Evolutionary conservation across 164 flowering plant genomes (phyloP), one percentile per base, ranked within the genome.

Genomic region (Dillenia turbinata): DNA sequence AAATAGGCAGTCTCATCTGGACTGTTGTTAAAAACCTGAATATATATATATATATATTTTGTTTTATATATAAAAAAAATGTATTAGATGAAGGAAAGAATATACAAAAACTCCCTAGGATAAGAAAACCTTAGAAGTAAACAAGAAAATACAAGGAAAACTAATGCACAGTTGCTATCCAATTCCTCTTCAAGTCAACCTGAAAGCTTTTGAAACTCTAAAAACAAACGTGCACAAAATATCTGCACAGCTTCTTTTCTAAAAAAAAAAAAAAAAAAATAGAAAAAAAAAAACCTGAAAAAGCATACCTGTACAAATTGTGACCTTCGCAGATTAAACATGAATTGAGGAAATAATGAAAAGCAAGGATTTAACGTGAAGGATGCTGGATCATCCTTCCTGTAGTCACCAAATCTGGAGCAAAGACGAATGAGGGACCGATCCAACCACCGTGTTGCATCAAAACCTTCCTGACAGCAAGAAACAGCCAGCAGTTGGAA

Each of bases 1-100:
- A 94, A 94, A 73, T 91, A 91, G 58, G 99, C 99, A 2, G 97
- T 94, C 73, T 94, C 97, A 74, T 94, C 97, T 44, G 99, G 99
- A 76, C 99, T 94, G 72, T 94, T 94, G 69, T 94, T 94, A 57
- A 94, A 94, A 51, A 94, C 99, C 99, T 94, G 77, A 61, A 54
- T 33, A 33, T 5, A 33, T 33, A 33, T 33, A 33, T 26, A 26
- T 26, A 26, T 5, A 26, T 26, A 26, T 26, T 26, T 33, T 4
- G 6, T 19, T 19, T 19, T 33, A 33, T n/a, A 5, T 4, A 33
- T 0, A 33, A 33, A 5, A 33, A 33, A 6, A 33, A 33, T 5
- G 40, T 33, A 33, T 5, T 33, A 33, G 40, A 33, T 33, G 40
- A 33, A 33, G 0, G 40, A 33, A 33, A 33, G 40, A 33, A 33